These are phyloP conservation scores for Botrytis deweyae DNA, from an alignment of 2,329 filamentous ascomycete genomes.

Conservation along the genomic window DNA sequence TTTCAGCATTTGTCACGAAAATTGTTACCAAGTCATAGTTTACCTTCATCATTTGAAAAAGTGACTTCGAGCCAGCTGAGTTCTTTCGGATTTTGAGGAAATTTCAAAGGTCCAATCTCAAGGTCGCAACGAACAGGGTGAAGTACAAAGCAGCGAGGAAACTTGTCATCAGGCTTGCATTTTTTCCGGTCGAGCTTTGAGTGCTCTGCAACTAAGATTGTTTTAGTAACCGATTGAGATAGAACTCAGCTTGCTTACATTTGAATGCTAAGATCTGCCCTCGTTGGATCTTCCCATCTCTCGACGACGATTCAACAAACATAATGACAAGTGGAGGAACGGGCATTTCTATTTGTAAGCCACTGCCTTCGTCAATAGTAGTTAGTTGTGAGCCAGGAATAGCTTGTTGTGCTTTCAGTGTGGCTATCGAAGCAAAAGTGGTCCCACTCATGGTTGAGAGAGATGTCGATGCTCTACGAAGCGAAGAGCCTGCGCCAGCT, in stretches of 20 bases:
- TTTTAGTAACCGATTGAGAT: background rate
- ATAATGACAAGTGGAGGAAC: conserved; percentile 11
- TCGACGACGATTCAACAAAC: conserved; percentile 14
- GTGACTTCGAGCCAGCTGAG: conserved; percentile 12
- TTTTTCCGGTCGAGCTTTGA: background rate
- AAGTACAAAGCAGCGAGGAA: conserved; percentile 8
- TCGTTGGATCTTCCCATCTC: background rate
- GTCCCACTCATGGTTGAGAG: conserved; percentile 2
- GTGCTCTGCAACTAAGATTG: background rate
- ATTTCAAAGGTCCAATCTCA: conserved; percentile 4
- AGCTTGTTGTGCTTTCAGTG: background rate
- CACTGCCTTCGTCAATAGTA: background rate
- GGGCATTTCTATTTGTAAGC: background rate
- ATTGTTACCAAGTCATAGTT: no score
- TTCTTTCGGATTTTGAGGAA: background rate
- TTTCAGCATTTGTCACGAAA: background rate
- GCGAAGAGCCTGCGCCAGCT: background rate
- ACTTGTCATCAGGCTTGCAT: conserved; percentile 1
- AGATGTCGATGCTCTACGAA: background rate
- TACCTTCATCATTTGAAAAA: conserved; percentile 6
- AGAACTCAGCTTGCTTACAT: background rate
- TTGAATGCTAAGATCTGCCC: conserved; percentile 17
- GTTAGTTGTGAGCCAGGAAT: conserved; percentile 1
- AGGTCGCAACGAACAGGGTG: background rate
- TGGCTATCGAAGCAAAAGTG: conserved; percentile 13